These are phyloP conservation scores for Naegleria gruberi DNA, from an alignment of 208 protist genomes.

Conservation along the genomic window DNA sequence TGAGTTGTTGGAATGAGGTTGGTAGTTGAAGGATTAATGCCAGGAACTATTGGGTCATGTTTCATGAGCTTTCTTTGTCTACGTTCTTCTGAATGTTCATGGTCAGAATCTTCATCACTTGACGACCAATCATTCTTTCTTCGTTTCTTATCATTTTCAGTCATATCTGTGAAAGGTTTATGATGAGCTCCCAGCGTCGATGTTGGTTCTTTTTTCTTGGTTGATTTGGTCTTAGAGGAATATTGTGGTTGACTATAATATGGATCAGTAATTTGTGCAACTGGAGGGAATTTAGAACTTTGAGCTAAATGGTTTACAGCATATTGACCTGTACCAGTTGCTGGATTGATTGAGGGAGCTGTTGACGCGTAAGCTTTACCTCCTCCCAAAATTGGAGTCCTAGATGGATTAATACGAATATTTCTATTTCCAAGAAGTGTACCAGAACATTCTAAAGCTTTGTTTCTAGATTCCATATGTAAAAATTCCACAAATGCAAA, in stretches of 20 bases:
- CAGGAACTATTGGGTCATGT: too few species aligned
- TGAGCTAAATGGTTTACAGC: neutral
- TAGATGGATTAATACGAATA: neutral
- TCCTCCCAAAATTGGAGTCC: neutral
- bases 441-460: neutral
- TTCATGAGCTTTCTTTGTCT: neutral
- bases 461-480: neutral
- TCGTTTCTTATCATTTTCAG: neutral
- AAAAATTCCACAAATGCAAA: neutral
- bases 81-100: neutral
- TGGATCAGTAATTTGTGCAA: neutral
- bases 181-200: neutral
- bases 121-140: neutral
- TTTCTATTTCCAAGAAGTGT: neutral
- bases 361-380: neutral
- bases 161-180: neutral
- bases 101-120: neutral
- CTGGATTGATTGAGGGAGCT: neutral
- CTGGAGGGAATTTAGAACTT: neutral
- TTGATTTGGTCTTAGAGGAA: neutral
- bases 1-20: neutral
- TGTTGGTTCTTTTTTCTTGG: neutral
- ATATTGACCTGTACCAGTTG: neutral
- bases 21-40: neutral
- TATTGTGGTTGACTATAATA: neutral